Base-by-base conservation (phyloP, 2,329 filamentous ascomycete species). In the Calonectria honghensis region DNA sequence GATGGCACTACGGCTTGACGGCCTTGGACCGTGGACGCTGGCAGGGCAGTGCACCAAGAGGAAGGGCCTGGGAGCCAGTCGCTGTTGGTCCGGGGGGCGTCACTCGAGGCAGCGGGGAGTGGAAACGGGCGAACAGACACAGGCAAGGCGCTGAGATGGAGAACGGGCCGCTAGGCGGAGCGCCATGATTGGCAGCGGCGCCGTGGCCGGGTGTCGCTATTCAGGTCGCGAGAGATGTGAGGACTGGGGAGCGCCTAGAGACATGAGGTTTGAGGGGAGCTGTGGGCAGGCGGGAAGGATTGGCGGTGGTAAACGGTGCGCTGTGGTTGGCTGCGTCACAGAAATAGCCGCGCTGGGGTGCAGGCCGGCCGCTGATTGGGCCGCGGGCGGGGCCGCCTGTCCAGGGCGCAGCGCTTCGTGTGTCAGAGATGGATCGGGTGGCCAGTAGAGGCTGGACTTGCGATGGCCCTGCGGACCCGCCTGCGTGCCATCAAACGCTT, bases 281-380 rank as follows among this genome's bases (percentile, higher is more conserved):
- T 72, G 20, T 65, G 68, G 51, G 45, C 27, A 69, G 68, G 71
- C 54, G 52, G 68, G 61, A 51, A 52, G 32, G 41, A 69, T 50
- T 72, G 63, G 71, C 63, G n/a, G 71, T 73, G 66, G 71, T 24
- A 51, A 69, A 66, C 48, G 71, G 48, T 27, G 61, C 45, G 57
- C 67, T 59, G 64, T 79, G 75, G 75, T 78, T 78, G 78, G 79
- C 66, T 73, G 72, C 67, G 80, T 82, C 72, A 69, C 79, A 80
- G 75, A 71, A 70, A 69, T 77, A 79, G 79, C 72, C 80, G 80
- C 80, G 80, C 76, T 65, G 75, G 57, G 39, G n/a, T n/a, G 59
- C 31, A 32, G 41, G 65, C 31, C 57, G 48, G 69, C 32, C 65
- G 52, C 54, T 78, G 74, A 79, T 82, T 82, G 80, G 80, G 51